phyloP scores from a whole-genome alignment of 768 basidiomycete species.

The Suillus alpinus region DNA sequence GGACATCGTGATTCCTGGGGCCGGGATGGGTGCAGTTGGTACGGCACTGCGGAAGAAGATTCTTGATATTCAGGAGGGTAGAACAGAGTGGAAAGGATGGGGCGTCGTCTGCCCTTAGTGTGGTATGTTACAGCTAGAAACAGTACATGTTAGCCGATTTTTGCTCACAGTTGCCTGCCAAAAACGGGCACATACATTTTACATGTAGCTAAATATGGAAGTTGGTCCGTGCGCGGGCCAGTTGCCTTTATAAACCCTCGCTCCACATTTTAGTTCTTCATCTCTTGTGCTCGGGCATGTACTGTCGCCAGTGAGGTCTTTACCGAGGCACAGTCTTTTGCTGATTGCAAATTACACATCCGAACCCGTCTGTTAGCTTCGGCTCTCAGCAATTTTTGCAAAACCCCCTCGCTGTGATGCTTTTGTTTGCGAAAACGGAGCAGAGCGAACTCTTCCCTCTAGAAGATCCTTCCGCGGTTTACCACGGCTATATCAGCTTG shows the following conservation, averaged over 20 bases:
- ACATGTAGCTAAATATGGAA: background rate
- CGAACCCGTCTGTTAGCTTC: slow-evolving; percentile 89
- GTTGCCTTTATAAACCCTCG: slow-evolving; percentile 37
- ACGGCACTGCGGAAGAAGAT: slow-evolving; percentile 68
- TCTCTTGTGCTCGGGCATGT: slow-evolving; percentile 96
- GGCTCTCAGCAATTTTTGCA: slow-evolving; percentile 89
- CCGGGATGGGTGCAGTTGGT: slow-evolving; percentile 55
- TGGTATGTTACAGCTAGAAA: background rate
- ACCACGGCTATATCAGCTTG: too few species aligned
- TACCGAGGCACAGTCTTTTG: slow-evolving; percentile 93
- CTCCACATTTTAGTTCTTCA: slow-evolving; percentile 50
- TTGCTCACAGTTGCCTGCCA: background rate
- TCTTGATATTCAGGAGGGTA: slow-evolving; percentile 75
- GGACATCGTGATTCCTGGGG: slow-evolving; percentile 59
- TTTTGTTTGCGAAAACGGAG: background rate
- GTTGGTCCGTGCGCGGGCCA: slow-evolving; percentile 50
- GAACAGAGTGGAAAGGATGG: slow-evolving; percentile 62
- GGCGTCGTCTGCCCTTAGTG: slow-evolving; percentile 38
- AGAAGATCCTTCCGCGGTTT: too few species aligned
- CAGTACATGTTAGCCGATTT: too few species aligned
- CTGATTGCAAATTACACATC: slow-evolving; percentile 96
- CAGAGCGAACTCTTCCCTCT: background rate
- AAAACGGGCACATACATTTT: background rate
- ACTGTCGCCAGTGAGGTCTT: slow-evolving; percentile 94
- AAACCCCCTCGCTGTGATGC: background rate